Percentiles rank a stretch among this genome's conserved stretches.
Evolutionary conservation across 345 rosid species (phyloP).

Genomic region (Psidium guajava): DNA sequence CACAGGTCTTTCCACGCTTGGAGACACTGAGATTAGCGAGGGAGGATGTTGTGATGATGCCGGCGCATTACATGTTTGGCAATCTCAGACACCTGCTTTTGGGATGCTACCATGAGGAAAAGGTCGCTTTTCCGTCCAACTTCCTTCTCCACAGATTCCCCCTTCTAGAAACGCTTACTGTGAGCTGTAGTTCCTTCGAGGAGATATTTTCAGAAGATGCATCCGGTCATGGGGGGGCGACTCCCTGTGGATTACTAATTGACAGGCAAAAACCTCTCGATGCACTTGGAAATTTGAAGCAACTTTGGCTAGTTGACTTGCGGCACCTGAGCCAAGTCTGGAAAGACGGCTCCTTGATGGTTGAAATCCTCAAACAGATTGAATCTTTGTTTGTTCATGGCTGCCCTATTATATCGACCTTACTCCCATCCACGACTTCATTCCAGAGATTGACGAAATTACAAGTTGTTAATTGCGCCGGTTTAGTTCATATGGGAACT

Average conservation of each 20-base stretch:
- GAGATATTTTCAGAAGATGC: too few relatives aligned
- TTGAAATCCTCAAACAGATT: background rate
- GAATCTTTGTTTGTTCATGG: fast-evolving
- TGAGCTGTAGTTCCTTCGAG: too few relatives aligned
- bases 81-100: fast-evolving
- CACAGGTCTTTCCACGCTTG: fast-evolving
- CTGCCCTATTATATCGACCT: background rate
- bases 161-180: too few relatives aligned
- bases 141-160: too few relatives aligned
- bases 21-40: fast-evolving
- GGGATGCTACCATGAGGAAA: too few relatives aligned
- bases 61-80: fast-evolving
- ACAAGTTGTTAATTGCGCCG: fast-evolving
- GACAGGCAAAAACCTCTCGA: too few relatives aligned
- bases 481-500: background rate
- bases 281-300: fast-evolving
- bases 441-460: fast-evolving
- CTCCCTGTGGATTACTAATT: too few relatives aligned
- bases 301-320: fast-evolving
- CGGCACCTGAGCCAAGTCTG: background rate
- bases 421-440: background rate
- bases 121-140: too few relatives aligned
- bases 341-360: background rate
- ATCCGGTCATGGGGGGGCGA: too few relatives aligned
- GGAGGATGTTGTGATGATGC: background rate